These are phyloP conservation scores for Akanthomyces muscarius DNA, from an alignment of 2,329 filamentous ascomycete genomes.

Conservation along the genomic window DNA sequence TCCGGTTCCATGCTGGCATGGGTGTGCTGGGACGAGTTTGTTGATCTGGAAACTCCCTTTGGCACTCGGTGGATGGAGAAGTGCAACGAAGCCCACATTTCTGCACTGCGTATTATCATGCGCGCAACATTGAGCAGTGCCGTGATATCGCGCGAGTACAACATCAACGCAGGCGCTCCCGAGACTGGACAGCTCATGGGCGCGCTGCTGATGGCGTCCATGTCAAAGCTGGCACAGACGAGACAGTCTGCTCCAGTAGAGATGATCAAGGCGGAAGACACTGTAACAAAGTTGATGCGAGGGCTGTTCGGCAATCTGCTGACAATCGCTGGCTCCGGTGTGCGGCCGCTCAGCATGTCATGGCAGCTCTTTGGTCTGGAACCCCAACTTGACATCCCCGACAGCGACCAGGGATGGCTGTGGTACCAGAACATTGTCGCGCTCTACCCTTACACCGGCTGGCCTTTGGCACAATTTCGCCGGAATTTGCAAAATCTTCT, in stretches of 20 bases:
- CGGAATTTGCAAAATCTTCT: conserved; percentile 19
- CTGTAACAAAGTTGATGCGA: conserved; percentile 21
- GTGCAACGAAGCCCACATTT: conserved; percentile 22
- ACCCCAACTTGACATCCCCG: conserved; percentile 19
- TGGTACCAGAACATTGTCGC: conserved; percentile 21
- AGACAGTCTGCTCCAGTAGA: not conserved
- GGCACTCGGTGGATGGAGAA: conserved; percentile 21
- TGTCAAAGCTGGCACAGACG: conserved; percentile 18
- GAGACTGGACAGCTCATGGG: conserved; percentile 21
- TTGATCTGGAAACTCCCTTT: conserved; percentile 20
- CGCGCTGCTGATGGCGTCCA: conserved; percentile 21
- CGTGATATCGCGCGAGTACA: conserved; percentile 19
- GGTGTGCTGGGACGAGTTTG: conserved; percentile 23
- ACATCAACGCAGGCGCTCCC: conserved; percentile 14
- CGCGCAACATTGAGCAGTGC: conserved; percentile 20
- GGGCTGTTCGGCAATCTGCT: conserved; percentile 22
- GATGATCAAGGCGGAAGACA: conserved; percentile 18
- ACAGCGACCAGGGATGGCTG: conserved; percentile 17
- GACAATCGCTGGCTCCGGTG: conserved; percentile 21
- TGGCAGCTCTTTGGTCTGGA: conserved; percentile 21
- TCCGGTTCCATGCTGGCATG: conserved; percentile 20
- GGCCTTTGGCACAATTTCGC: conserved; percentile 19
- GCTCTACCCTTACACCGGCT: conserved; percentile 22
- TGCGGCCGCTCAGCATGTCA: conserved; percentile 21
- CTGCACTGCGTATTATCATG: conserved; percentile 21